Conservation (phyloP, 371 early-diverging fungal genomes). For the Mortierella sp. region DNA sequence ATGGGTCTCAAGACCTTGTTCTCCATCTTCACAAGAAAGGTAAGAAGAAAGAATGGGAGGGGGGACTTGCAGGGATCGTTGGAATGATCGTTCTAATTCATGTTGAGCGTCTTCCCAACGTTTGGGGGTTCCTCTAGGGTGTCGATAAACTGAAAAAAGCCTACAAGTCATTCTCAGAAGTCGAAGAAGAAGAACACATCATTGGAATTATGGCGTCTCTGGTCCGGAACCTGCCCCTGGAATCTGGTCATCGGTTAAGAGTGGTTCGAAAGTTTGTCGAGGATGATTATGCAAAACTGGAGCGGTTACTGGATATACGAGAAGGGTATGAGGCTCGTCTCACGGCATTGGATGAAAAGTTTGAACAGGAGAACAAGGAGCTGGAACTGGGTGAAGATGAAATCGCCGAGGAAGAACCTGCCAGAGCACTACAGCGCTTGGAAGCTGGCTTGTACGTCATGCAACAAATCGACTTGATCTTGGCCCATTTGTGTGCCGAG, state of each 20-base stretch:
- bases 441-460: slow-evolving; percentile 87
- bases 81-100: no score
- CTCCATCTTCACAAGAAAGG: slow-evolving; percentile 80
- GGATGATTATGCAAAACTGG: slow-evolving; percentile 80
- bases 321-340: slow-evolving; percentile 74
- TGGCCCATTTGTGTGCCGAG: slow-evolving; percentile 72
- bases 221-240: slow-evolving; percentile 65
- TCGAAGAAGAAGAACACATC: slow-evolving; percentile 88
- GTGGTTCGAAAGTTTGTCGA: slow-evolving; percentile 87
- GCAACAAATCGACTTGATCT: slow-evolving; percentile 76
- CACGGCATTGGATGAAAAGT: slow-evolving; percentile 55
- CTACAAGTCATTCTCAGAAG: slow-evolving; percentile 70
- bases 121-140: slow-evolving; percentile 62
- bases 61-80: no score
- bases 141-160: slow-evolving; percentile 74
- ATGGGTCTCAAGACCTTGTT: slow-evolving; percentile 85
- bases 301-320: slow-evolving; percentile 80
- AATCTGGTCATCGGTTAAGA: slow-evolving; percentile 74
- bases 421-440: slow-evolving; percentile 68
- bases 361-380: slow-evolving; percentile 62
- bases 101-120: no score
- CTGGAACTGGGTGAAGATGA: slow-evolving; percentile 65
- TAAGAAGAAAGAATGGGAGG: no score
- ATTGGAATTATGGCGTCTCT: slow-evolving; percentile 85
- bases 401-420: slow-evolving; percentile 67